Conservation (phyloP, 257 asterid species). For the Rhazya stricta region DNA sequence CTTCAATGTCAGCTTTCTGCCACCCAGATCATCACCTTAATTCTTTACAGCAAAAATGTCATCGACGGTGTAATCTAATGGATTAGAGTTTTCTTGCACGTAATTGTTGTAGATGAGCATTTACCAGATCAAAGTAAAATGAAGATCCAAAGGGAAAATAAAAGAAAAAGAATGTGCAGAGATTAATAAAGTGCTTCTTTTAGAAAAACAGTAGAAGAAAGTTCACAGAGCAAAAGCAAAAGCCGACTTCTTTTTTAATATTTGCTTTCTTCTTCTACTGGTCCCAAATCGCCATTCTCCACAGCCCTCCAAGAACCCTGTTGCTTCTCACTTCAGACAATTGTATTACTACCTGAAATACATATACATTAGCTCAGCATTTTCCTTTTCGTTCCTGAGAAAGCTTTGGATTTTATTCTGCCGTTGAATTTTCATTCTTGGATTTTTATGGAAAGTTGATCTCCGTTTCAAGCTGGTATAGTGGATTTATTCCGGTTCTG, state of each 20-base stretch:
- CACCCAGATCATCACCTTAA: neutral
- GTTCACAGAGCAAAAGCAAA: constrained; percentile 13
- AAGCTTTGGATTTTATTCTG: neutral
- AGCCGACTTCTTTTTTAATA: constrained; percentile 12
- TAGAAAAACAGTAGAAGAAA: neutral
- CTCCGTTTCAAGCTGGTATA: constrained; percentile 25
- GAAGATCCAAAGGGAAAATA: neutral
- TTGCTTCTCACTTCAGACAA: neutral
- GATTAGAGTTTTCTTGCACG: neutral
- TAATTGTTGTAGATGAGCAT: neutral
- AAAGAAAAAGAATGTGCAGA: neutral
- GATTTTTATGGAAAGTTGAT: constrained; percentile 16
- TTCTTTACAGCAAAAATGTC: neutral
- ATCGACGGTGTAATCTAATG: neutral
- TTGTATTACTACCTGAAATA: neutral
- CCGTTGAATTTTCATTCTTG: constrained; percentile 2
- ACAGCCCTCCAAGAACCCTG: neutral
- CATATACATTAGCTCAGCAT: constrained; percentile 10
- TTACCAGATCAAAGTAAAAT: constrained; percentile 2
- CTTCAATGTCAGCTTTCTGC: constrained; percentile 15
- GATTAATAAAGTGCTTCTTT: neutral
- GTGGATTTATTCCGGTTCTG: neutral
- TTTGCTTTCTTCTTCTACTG: constrained; percentile 7
- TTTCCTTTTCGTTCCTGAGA: neutral
- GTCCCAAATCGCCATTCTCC: neutral